Conservation (phyloP, 768 basidiomycete species). For the Pilatotrama ljubarskyi region DNA sequence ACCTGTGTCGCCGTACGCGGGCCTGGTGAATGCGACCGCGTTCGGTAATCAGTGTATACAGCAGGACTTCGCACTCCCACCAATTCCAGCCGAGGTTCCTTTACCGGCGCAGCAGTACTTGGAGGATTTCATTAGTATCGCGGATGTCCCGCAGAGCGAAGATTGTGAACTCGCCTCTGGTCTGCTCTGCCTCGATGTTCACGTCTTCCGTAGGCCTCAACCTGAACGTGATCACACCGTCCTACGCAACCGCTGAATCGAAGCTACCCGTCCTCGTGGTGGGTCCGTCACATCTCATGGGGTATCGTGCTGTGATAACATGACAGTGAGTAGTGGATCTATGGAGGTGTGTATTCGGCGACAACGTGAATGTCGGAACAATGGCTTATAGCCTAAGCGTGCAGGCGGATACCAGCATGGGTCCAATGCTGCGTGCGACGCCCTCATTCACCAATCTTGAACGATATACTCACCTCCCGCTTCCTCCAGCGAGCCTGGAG, state of each 20-base stretch:
- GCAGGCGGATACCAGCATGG: slow-evolving; percentile 7
- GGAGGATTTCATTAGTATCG: not conserved
- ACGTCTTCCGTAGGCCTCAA: slow-evolving; percentile 11
- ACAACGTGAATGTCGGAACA: not conserved
- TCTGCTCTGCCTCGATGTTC: not conserved
- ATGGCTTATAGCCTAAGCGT: not conserved
- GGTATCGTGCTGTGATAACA: too few relatives aligned
- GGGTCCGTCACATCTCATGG: not conserved
- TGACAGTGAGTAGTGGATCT: not conserved
- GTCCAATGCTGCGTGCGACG: not conserved
- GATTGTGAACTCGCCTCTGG: not conserved
- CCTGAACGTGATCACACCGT: slow-evolving; percentile 22
- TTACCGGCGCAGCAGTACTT: not conserved
- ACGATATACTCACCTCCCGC: not conserved
- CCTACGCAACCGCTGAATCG: not conserved
- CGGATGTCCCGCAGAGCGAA: slow-evolving; percentile 11
- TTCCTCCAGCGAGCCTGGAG: slow-evolving; percentile 43
- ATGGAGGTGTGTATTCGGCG: not conserved
- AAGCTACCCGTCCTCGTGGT: slow-evolving; percentile 27
- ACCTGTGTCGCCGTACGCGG: not conserved
- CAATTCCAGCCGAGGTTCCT: not conserved
- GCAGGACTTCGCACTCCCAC: not conserved
- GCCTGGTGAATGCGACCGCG: slow-evolving; percentile 14
- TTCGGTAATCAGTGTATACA: slow-evolving; percentile 21
- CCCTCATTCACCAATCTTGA: not conserved